Base-by-base conservation (phyloP, 1,284 basidiomycete genomes). In the Limonomyces culmigenus region DNA sequence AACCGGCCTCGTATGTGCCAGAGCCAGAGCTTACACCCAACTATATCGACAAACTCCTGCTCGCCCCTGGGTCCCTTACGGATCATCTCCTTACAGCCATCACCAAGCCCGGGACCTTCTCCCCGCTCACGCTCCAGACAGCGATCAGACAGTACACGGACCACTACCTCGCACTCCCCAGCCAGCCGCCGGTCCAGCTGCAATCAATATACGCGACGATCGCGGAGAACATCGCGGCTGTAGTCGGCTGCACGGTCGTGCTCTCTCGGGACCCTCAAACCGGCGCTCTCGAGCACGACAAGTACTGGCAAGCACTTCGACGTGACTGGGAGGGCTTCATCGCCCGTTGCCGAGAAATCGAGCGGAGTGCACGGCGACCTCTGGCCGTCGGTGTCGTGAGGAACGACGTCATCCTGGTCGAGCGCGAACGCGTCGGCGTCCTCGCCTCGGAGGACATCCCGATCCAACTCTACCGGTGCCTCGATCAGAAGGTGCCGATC, bases 291-390 rank as follows among this genome's bases (percentile, higher is more conserved):
- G 73, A 83, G 41, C 67, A 88, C 45, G 72, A 74, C 34, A 74
- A 74, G 37, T 91, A 85, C 51, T 80, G 83, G 70, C 79, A 72
- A 46, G 74, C 77, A 0, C 57, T 92, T 43, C 91, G 87, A 52
- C 62, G 83, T 29, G 87, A 95, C 47, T 95, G 89, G 87, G 81
- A 93, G 47, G 85, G 88, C 2, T 86, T 93, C 48, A 74, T 92
- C 43, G 80, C 89, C 11, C 69, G 85, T 30, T 87, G 85, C 46
- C 72, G 84, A 39, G 86, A 91, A 46, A 64, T 88, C 11, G 87
- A 93, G 54, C 74, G 81, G 33, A 74, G 74, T 44, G 84, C 80
- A 16, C 68, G 87, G 32, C 85, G 83, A 78, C 86, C 87, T 0
- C 62, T 92, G 12, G 64, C 67, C 11, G 60, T 87, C 23, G 75